phyloP scores from a whole-genome alignment of 768 basidiomycete species.

The Naematelia aurantialba region DNA sequence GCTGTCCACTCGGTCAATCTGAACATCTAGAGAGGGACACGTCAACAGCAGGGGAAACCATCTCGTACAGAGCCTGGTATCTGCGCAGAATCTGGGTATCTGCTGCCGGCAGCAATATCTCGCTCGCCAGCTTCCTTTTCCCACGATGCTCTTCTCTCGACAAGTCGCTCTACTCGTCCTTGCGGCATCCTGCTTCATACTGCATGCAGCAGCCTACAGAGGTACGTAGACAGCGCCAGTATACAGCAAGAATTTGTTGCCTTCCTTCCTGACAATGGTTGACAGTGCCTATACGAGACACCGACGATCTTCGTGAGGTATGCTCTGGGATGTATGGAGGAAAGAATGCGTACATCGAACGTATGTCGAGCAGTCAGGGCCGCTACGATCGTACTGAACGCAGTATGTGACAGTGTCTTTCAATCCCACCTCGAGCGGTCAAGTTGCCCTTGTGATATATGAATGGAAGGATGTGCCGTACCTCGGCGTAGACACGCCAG shows the following conservation, averaged over 20 bases:
- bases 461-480: slow-evolving; percentile 87
- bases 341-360: slow-evolving; percentile 64
- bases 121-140: too few relatives aligned
- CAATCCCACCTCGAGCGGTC: slow-evolving; percentile 70
- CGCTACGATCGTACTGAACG: slow-evolving; percentile 3
- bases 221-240: background rate
- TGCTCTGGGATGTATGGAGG: slow-evolving; percentile 95
- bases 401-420: slow-evolving; percentile 60
- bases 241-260: background rate
- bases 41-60: too few relatives aligned
- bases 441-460: slow-evolving; percentile 90
- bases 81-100: too few relatives aligned
- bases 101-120: too few relatives aligned
- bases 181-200: background rate
- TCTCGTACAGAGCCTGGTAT: too few relatives aligned
- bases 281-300: slow-evolving; percentile 60
- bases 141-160: background rate
- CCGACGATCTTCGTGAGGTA: slow-evolving; percentile 80
- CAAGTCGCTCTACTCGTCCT: background rate
- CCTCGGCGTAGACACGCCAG: slow-evolving; percentile 59
- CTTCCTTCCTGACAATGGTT: background rate
- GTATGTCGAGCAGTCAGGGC: slow-evolving; percentile 8
- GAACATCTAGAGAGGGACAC: too few relatives aligned
- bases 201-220: background rate
- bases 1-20: background rate